Evolutionary conservation across 305 asterid genomes (phyloP).

Genomic region (Nicotiana rustica): DNA sequence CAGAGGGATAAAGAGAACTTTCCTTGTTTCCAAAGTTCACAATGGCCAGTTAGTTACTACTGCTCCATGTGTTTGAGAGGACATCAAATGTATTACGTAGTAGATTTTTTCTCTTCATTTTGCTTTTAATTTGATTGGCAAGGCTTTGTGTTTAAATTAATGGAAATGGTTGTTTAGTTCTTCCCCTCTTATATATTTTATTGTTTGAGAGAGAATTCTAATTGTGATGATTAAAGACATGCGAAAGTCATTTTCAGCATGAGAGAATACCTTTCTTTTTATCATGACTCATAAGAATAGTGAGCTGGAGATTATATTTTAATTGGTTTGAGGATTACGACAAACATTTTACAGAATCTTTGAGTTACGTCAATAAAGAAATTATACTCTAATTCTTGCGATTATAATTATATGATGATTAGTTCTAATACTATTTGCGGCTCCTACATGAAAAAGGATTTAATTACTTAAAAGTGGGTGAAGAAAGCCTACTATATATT

Average conservation of each 20-base stretch:
- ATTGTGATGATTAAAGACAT: not conserved
- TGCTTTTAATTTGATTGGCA: constrained; percentile 11
- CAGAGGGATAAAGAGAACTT: constrained; percentile 5
- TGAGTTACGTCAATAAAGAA: not conserved
- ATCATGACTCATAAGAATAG: not conserved
- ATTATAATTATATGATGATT: no score
- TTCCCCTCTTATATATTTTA: not conserved
- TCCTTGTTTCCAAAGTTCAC: not conserved
- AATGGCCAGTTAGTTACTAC: not conserved
- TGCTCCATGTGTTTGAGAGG: constrained; percentile 29
- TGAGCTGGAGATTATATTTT: not conserved
- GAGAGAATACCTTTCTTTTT: not conserved
- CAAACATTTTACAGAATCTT: not conserved
- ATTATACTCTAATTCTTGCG: not conserved
- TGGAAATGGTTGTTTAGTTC: constrained; percentile 9
- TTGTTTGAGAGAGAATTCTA: not conserved
- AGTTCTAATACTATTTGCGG: no score
- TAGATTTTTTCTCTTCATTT: constrained; percentile 21
- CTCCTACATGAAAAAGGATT: no score
- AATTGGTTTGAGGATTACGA: not conserved
- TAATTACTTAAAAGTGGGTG: no score
- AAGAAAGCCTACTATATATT: no score
- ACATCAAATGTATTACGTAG: not conserved
- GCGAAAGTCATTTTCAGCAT: not conserved
- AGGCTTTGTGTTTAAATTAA: constrained; percentile 11